Evolutionary conservation across 352 stramenopile genomes (phyloP).

Genomic region (Globisporangium lucens): DNA sequence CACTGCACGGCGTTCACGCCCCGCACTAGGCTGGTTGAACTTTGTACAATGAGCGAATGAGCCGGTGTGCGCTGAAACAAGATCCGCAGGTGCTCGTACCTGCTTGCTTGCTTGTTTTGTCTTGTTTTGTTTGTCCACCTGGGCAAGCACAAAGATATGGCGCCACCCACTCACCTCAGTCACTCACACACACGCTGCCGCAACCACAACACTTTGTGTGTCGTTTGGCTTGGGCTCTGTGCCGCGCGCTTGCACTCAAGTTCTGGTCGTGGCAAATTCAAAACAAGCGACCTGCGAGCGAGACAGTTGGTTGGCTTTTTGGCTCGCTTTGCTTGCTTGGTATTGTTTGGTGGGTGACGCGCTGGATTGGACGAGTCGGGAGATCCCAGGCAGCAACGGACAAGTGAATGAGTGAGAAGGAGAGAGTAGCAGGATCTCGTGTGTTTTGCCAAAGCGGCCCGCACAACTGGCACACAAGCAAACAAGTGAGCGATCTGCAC

Average conservation of each 20-base stretch:
- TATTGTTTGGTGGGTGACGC: slow-evolving; percentile 1
- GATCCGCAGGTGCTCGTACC: background rate
- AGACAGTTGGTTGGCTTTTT: slow-evolving; percentile 4
- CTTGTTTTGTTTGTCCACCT: slow-evolving; percentile 1
- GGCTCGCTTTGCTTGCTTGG: background rate
- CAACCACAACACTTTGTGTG: background rate
- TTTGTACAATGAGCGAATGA: background rate
- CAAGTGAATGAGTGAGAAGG: background rate
- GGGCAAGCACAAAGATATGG: slow-evolving; percentile 7
- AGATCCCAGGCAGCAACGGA: background rate
- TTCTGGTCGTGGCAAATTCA: slow-evolving; percentile 7
- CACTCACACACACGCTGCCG: background rate
- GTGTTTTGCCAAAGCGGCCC: background rate
- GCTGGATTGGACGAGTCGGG: background rate
- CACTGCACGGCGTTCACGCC: background rate
- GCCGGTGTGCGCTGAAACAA: background rate
- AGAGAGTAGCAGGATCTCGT: background rate
- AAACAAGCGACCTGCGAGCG: background rate
- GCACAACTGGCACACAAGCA: background rate
- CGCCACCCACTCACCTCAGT: background rate
- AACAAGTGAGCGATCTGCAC: background rate
- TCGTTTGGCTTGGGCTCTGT: background rate
- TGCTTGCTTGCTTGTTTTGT: background rate
- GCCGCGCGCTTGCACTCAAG: background rate
- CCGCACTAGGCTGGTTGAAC: background rate